phyloP scores from a whole-genome alignment of 1,139 yeast genomes.

The Petasospora fabianii region DNA sequence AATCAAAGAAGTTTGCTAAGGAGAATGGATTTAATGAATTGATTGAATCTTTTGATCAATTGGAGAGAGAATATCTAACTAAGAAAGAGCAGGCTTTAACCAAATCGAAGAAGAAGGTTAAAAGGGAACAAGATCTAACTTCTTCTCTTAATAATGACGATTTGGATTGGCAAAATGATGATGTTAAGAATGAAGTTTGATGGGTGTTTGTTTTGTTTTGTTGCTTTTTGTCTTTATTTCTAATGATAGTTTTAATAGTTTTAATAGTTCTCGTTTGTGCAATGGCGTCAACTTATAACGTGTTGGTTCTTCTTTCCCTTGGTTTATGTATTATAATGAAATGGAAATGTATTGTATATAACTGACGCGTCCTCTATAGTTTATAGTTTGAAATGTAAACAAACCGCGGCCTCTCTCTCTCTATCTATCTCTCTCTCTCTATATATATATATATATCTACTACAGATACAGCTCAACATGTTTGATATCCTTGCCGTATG shows the following conservation, averaged over 20 bases:
- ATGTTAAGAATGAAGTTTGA: background rate
- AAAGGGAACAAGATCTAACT: background rate
- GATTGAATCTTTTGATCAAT: slow-evolving; percentile 1
- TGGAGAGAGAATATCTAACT: background rate
- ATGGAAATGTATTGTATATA: no score
- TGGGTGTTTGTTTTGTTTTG: background rate
- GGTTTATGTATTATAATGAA: no score
- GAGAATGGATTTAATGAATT: background rate
- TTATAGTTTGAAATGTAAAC: no score
- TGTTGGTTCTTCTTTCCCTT: no score
- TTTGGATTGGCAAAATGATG: background rate
- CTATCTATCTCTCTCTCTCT: no score
- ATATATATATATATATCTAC: no score
- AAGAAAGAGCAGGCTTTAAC: no score
- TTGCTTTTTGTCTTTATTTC: background rate
- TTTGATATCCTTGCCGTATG: slow-evolving; percentile 7
- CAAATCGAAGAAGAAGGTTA: background rate
- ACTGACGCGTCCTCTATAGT: no score
- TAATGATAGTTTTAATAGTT: background rate
- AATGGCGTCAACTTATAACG: no score
- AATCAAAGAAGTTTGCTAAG: slow-evolving; percentile 3
- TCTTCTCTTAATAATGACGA: background rate
- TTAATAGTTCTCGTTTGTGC: no score
- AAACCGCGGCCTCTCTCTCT: no score
- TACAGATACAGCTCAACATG: background rate